Evolutionary conservation across 2,329 filamentous ascomycete genomes (phyloP), one percentile per base, ranked within the genome.

Genomic region (Beauveria bassiana): DNA sequence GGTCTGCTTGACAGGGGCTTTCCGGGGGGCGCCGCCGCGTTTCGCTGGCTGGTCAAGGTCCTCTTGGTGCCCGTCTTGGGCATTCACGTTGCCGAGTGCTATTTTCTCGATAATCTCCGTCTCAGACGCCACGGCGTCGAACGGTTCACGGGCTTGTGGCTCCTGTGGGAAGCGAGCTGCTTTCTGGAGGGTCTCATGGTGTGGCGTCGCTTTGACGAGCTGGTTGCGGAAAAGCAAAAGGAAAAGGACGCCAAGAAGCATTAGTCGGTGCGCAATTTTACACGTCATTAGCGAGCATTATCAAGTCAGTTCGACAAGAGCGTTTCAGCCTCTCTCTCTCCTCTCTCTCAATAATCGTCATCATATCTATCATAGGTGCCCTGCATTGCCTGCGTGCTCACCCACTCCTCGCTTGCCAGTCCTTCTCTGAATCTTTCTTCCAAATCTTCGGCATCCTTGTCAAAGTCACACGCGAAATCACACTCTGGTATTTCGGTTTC

Each of bases 401-500:
- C 79, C 76, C 78, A 87, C 68, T 87, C 84, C 70, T 86, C 82
- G 65, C 77, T 84, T 20, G 81, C 82, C 63, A 88, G 68, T 1
- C 83, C 82, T 61, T 71, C 78, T 64, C 75, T 70, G 68, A 86
- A 87, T 60, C 85, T 79, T 67, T 72, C 79, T 68, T 81, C 81
- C 64, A 92, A 72, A 18, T 77, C 81, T 45, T 76, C 72, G 1
- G 79, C 69, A 68, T 92, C 87, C 73, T 91, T 92, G 70, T 91
- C 89, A 77, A 85, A 89, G 71, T 93, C 89, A 68, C 89, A 93
- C 3, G 89, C 89, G 75, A 83, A 89, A 66, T 91, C 85, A 68
- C 89, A 93, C 22, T 77, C 77, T 2, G 85, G 83, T 14, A 75
- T 71, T 49, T 75, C 70, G 18, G 71, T 72, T 70, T 93, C 90